Evolutionary conservation across 805 yeast species (phyloP), one percentile per base, ranked within the genome.

Genomic region (Monosporozyma solicola): DNA sequence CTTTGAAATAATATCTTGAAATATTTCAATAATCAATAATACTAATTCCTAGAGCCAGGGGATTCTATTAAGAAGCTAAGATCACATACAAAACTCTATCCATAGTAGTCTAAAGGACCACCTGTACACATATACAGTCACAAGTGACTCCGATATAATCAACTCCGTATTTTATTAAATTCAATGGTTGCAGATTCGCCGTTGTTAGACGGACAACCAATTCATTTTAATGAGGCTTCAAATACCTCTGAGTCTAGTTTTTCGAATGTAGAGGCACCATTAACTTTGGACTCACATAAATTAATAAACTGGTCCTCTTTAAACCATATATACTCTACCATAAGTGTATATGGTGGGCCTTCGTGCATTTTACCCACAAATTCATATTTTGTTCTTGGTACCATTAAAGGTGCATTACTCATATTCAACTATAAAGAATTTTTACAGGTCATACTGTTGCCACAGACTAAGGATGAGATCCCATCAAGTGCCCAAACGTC

Each of bases 371-470:
- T 72, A 0, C 71, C 78, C 0, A 73, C 78, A 9, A 76, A 72
- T 35, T 59, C 75, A 33, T 67, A 60, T 51, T 71, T 85, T 7
- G 80, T 80, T 0, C 60, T 90, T 7, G 97, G 95, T 2, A 90
- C 97, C 0, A 61, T 77, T 0, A 78, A 77, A 50, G 96, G 96
- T 1, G 70, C 66, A 39, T 71, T 88, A 0, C 66, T 87, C 5
- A 72, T 85, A 5, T 90, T 87, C 65, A 85, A 83, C 60, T 84
- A 82, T 56, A 77, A 77, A 46, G 96, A 91, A 64, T 72, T 71
- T 32, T 62, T 86, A 3, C 70, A 76, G 13, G 68, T 69, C 45
- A 73, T 75, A 7, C 52, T 69, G 29, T 51, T 61, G 1, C 68
- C 69, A 15, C 24, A 2, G 25, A 33, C 24, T 44, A 47, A 39